A percentile compares a stretch with the other conserved stretches of the same genome.
Conservation (phyloP, 2,329 filamentous ascomycete genomes). For the Pseudogymnoascus sp. region DNA sequence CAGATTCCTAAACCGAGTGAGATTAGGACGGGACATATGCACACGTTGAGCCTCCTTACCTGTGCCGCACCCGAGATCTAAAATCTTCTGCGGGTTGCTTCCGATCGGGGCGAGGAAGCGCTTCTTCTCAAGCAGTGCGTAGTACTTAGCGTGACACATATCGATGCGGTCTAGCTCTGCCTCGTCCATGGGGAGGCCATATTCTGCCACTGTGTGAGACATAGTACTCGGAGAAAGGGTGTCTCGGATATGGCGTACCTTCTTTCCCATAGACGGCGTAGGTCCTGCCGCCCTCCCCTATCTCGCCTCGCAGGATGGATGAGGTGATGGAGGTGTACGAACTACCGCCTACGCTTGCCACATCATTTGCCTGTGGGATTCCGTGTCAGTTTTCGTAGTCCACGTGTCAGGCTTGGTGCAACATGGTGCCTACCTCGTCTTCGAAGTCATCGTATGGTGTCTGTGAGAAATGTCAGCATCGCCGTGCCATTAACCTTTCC, state of each 20-base stretch:
- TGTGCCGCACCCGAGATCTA: constrained; percentile 33
- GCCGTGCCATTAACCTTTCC: background rate
- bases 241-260: constrained; percentile 1
- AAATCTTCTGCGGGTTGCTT: constrained; percentile 25
- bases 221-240: background rate
- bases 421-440: background rate
- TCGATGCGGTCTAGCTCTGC: constrained; percentile 17
- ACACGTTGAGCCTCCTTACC: constrained; percentile 16
- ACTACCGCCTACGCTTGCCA: background rate
- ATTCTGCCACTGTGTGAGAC: constrained; percentile 12
- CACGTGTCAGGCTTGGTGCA: background rate
- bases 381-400: background rate
- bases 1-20: constrained; percentile 7
- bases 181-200: constrained; percentile 18
- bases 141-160: constrained; percentile 17
- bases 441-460: background rate
- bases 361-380: background rate
- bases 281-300: constrained; percentile 14
- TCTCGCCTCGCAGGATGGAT: background rate
- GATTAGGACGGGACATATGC: background rate
- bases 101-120: constrained; percentile 12
- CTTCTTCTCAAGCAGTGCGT: constrained; percentile 15
- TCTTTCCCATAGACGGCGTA: constrained; percentile 14
- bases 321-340: background rate
- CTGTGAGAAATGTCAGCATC: background rate